These are phyloP conservation scores for Paratinospora sagittata DNA, from an alignment of 164 flowering plant genomes.

Conservation along the genomic window DNA sequence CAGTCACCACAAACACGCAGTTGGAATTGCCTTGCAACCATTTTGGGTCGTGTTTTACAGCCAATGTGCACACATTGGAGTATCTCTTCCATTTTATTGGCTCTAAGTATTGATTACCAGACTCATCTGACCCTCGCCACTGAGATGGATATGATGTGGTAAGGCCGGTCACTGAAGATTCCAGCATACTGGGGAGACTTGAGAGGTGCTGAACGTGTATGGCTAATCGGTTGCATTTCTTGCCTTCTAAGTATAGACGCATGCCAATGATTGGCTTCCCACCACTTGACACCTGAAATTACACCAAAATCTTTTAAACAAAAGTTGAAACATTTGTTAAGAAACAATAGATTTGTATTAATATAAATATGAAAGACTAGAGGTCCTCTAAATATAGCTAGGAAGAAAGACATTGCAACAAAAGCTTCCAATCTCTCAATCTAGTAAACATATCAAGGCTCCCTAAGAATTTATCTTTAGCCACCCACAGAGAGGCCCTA, in stretches of 20 bases:
- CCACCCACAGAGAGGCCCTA: too few relatives aligned
- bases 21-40: slow-evolving; percentile 42
- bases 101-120: slow-evolving; percentile 44
- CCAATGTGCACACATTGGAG: slow-evolving; percentile 68
- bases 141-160: slow-evolving; percentile 20
- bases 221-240: slow-evolving; percentile 69
- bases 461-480: too few relatives aligned
- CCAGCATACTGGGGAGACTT: slow-evolving; percentile 54
- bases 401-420: too few relatives aligned
- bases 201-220: slow-evolving; percentile 81
- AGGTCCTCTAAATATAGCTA: too few relatives aligned
- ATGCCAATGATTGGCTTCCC: slow-evolving; percentile 74
- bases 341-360: too few relatives aligned
- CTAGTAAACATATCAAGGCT: too few relatives aligned
- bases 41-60: slow-evolving; percentile 54
- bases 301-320: background rate
- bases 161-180: slow-evolving; percentile 16
- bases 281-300: slow-evolving; percentile 52
- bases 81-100: slow-evolving; percentile 63
- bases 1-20: slow-evolving; percentile 76
- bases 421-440: too few relatives aligned
- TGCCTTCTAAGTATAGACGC: slow-evolving; percentile 80
- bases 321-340: too few relatives aligned
- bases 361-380: too few relatives aligned
- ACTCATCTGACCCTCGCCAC: slow-evolving; percentile 79